These are phyloP conservation scores for Artomyces pyxidatus DNA, from an alignment of 768 basidiomycete species.

Conservation along the genomic window DNA sequence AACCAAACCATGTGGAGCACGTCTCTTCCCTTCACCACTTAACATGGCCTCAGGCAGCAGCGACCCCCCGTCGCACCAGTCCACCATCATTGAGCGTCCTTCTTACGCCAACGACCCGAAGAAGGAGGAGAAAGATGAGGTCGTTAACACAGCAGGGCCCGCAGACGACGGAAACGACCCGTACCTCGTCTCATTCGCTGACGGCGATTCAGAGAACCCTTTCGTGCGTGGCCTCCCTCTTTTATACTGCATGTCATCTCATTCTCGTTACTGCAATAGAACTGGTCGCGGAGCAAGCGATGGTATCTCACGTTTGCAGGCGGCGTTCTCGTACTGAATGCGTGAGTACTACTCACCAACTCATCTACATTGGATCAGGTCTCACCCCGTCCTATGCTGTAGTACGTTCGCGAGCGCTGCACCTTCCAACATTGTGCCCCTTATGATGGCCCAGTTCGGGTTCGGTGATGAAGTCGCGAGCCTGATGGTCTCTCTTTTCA, in stretches of 20 bases:
- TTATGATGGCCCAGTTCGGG: constrained; percentile 38
- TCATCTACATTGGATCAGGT: background rate
- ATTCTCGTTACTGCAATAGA: constrained; percentile 30
- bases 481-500: constrained; percentile 54
- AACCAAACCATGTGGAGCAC: background rate
- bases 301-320: constrained; percentile 47
- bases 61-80: constrained; percentile 5
- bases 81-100: constrained; percentile 1
- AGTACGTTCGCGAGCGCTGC: constrained; percentile 61
- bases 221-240: constrained; percentile 1
- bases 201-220: constrained; percentile 7
- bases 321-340: constrained; percentile 45
- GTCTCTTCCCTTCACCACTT: constrained; percentile 5
- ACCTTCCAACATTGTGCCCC: constrained; percentile 39
- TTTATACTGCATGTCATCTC: constrained; percentile 1
- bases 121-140: background rate
- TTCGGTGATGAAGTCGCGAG: constrained; percentile 44
- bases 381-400: constrained; percentile 1
- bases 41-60: background rate
- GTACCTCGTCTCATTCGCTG: constrained; percentile 11
- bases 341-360: constrained; percentile 33
- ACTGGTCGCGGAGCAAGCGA: constrained; percentile 36
- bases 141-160: background rate
- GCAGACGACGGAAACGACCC: constrained; percentile 8
- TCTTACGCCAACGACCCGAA: background rate